Conservation (phyloP, 768 basidiomycete species). For the Gelatoporia subvermispora region DNA sequence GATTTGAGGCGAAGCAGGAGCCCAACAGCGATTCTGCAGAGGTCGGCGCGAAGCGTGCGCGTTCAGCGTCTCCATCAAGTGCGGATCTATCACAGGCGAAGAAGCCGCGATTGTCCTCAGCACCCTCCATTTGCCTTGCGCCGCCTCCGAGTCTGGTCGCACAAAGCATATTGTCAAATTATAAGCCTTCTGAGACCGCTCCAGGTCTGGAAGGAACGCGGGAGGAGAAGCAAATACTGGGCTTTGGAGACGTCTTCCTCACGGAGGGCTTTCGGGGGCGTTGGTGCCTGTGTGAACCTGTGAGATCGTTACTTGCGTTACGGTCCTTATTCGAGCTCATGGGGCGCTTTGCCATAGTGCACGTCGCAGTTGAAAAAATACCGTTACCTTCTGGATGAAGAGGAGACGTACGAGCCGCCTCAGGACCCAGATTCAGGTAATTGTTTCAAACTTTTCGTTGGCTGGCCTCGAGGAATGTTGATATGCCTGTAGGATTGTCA, state of each 20-base stretch:
- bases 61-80: conserved; percentile 17
- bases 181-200: background rate
- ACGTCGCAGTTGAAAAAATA: conserved; percentile 45
- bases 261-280: conserved; percentile 66
- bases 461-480: too few relatives aligned
- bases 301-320: conserved; percentile 26
- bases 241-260: conserved; percentile 72
- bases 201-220: conserved; percentile 15
- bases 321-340: background rate
- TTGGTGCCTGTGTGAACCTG: conserved; percentile 74
- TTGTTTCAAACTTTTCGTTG: background rate
- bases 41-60: conserved; percentile 39
- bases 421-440: conserved; percentile 81
- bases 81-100: conserved; percentile 38
- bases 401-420: conserved; percentile 81
- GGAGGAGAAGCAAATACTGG: conserved; percentile 25
- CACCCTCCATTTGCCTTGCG: conserved; percentile 46
- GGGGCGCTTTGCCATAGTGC: conserved; percentile 40
- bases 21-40: background rate
- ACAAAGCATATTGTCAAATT: conserved; percentile 34
- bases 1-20: conserved; percentile 12
- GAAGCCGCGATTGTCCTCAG: conserved; percentile 37
- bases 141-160: conserved; percentile 45
- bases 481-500: conserved; percentile 49
- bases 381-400: conserved; percentile 67